Conservation (phyloP, 2,329 filamentous ascomycete genomes). For the Trichoderma sp. region DNA sequence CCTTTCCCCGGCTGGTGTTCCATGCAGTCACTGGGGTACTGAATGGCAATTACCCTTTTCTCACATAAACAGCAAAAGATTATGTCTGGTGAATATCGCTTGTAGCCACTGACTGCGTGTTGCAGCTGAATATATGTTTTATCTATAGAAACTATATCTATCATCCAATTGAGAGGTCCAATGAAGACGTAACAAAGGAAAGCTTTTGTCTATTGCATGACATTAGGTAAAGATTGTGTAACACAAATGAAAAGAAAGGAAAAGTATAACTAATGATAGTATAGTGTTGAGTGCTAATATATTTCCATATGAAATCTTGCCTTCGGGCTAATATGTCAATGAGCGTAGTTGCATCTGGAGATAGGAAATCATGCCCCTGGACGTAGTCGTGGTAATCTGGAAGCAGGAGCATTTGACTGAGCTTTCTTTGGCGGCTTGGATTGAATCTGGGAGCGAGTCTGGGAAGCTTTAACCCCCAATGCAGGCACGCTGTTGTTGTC, state of each 20-base stretch:
- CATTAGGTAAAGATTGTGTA: neutral
- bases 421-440: neutral
- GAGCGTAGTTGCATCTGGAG: neutral
- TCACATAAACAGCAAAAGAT: no score
- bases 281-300: neutral
- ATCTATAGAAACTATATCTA: neutral
- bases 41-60: no score
- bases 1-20: no score
- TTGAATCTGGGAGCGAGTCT: neutral
- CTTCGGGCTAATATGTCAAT: neutral
- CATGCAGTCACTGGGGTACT: no score
- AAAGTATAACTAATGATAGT: neutral
- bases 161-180: neutral
- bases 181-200: neutral
- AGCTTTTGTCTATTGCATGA: neutral
- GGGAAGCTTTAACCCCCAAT: neutral
- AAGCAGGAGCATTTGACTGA: neutral
- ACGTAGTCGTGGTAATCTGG: neutral
- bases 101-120: neutral
- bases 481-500: neutral
- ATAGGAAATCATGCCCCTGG: neutral
- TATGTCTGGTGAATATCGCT: neutral
- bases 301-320: neutral
- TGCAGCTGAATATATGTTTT: neutral
- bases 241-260: neutral